Evolutionary conservation across 129 eudicot species (phyloP).

Genomic region (Apium graveolens): DNA sequence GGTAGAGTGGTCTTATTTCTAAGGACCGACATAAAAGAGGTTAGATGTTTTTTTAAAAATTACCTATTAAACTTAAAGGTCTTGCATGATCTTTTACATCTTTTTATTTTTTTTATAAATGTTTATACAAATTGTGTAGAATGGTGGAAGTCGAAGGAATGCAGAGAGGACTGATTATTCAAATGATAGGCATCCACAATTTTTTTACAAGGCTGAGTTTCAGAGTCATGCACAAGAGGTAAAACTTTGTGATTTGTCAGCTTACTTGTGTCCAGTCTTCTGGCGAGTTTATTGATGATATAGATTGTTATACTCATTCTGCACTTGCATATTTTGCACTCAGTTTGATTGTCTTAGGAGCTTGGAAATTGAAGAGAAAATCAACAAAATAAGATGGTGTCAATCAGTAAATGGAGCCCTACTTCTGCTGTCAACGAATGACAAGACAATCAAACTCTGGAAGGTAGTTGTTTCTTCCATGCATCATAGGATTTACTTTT

Average conservation of each 20-base stretch:
- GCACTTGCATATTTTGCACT: slow-evolving; percentile 15
- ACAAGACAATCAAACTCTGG: slow-evolving; percentile 25
- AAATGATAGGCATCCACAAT: slow-evolving; percentile 83
- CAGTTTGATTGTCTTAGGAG: slow-evolving; percentile 68
- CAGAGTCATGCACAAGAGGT: slow-evolving; percentile 99
- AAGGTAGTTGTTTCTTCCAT: slow-evolving; percentile 8
- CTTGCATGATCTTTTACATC: neutral
- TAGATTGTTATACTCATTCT: slow-evolving; percentile 8
- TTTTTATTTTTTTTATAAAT: neutral
- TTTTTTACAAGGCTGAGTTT: slow-evolving; percentile 92
- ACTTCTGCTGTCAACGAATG: slow-evolving; percentile 61
- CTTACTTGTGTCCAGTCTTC: neutral
- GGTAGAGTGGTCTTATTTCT: slow-evolving; percentile 94
- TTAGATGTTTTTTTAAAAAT: slow-evolving; percentile 18
- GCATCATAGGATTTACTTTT: too few relatives aligned
- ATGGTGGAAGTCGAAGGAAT: slow-evolving; percentile 66
- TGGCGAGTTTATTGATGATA: neutral
- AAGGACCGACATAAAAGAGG: slow-evolving; percentile 80
- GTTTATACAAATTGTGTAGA: slow-evolving; percentile 29
- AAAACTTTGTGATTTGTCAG: neutral
- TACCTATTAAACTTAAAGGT: neutral
- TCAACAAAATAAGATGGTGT: slow-evolving; percentile 69
- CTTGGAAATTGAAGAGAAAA: slow-evolving; percentile 59
- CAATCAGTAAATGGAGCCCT: slow-evolving; percentile 45
- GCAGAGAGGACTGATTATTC: slow-evolving; percentile 64